phyloP scores from a whole-genome alignment of 129 eudicot genomes.

The Pseudognaphalium luteoalbum region DNA sequence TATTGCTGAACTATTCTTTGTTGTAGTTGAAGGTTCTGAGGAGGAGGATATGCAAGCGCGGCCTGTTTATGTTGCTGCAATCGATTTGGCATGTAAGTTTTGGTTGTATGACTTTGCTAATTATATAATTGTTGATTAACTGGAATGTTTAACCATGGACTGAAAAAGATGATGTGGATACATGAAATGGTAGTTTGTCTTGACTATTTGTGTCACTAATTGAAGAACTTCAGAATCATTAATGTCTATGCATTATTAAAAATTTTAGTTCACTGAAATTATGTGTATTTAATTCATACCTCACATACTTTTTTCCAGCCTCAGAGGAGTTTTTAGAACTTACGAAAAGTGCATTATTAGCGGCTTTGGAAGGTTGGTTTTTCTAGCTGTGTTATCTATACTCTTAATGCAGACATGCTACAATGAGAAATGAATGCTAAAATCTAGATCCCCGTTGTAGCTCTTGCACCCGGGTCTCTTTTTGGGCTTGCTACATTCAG shows the following conservation, averaged over 20 bases:
- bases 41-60: slow-evolving; percentile 89
- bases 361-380: slow-evolving; percentile 90
- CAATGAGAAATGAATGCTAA: background rate
- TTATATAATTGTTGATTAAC: background rate
- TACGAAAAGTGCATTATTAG: slow-evolving; percentile 91
- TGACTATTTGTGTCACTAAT: background rate
- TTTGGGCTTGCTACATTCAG: slow-evolving; percentile 97
- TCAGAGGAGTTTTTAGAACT: slow-evolving; percentile 98
- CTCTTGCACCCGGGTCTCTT: slow-evolving; percentile 93
- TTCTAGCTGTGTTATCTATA: slow-evolving; percentile 8
- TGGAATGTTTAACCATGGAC: slow-evolving; percentile 12
- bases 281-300: background rate
- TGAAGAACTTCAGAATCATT: background rate
- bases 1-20: slow-evolving; percentile 19
- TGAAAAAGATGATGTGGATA: slow-evolving; percentile 2
- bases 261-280: slow-evolving; percentile 10
- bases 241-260: background rate
- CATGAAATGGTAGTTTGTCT: background rate
- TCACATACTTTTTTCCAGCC: slow-evolving; percentile 46
- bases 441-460: slow-evolving; percentile 40
- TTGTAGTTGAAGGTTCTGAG: slow-evolving; percentile 73
- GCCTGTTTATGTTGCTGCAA: slow-evolving; percentile 95
- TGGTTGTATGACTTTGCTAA: slow-evolving; percentile 6
- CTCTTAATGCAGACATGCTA: slow-evolving; percentile 11
- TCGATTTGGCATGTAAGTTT: slow-evolving; percentile 91